Evolutionary conservation across 306 rosid species (phyloP), one percentile per base, ranked within the genome.

Genomic region (Biancaea sappan): DNA sequence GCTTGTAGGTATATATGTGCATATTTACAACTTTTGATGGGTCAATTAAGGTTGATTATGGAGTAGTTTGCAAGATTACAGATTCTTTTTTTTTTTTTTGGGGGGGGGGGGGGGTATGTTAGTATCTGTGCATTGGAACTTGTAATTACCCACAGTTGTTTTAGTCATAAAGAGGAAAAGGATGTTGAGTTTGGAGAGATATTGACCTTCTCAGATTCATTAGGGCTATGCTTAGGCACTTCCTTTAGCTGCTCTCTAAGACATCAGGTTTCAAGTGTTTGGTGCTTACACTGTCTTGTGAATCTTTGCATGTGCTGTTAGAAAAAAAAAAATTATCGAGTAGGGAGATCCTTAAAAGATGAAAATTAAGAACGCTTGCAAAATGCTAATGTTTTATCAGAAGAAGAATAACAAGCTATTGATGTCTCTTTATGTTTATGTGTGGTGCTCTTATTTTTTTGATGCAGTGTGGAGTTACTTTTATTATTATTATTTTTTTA

Each of bases 111-210:
- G 46, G 29, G 48, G 21, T 22, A 22, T 60, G 29, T 9, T 34
- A 38, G 40, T 26, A 28, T 41, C 53, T 34, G 71, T 25, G 43
- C 29, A 67, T 48, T 65, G 67, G 26, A 46, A 41, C 62, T 67
- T 69, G 68, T 52, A 51, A 43, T 32, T 61, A 50, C 60, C 46
- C 40, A 11, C 62, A 32, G 60, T 26, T 80, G 25, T 60, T 61
- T 68, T 63, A 51, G 26, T 69, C 51, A 18, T 37, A 28, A 21
- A 29, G 66, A 41, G 47, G 25, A 48, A 32, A 58, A 24, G 18
- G 3, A 16, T 53, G 47, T 80, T 26, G 43, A 75, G 9, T 35
- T n/a, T 53, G 24, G 66, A 48, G 6, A 8, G 38, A 56, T 50
- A 40, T 38, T 75, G 19, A 59, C 31, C 11, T 52, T 60, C 43